Evolutionary conservation across 108 stramenopile species (phyloP).

Genomic region (Conticribra weissflogii): DNA sequence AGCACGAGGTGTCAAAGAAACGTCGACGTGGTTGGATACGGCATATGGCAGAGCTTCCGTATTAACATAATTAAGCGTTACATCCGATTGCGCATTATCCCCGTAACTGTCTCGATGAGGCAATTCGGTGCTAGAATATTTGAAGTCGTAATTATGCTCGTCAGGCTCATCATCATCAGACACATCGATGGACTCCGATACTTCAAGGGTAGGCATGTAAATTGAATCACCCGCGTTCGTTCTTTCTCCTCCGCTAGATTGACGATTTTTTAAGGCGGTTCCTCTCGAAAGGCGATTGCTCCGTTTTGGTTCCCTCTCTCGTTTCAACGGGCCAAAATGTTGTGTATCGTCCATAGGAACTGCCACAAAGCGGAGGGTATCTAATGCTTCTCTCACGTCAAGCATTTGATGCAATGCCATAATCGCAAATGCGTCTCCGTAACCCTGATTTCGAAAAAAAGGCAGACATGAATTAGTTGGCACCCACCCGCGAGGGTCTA

Average conservation of each 20-base stretch:
- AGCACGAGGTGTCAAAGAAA: not conserved
- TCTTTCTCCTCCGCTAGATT: not conserved
- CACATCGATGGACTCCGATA: slow-evolving; percentile 9
- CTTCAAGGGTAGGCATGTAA: slow-evolving; percentile 20
- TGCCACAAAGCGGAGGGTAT: slow-evolving; percentile 70
- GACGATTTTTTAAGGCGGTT: not conserved
- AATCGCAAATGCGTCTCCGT: slow-evolving; percentile 80
- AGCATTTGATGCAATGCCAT: slow-evolving; percentile 82
- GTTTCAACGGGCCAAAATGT: not conserved
- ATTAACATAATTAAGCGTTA: slow-evolving; percentile 7
- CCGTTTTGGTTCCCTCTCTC: slow-evolving; percentile 2
- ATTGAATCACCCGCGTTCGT: not conserved
- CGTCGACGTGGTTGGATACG: not conserved
- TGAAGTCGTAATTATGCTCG: slow-evolving; percentile 23
- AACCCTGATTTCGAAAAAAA: slow-evolving; percentile 62
- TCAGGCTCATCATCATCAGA: slow-evolving; percentile 40
- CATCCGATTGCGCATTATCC: not conserved
- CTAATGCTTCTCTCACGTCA: slow-evolving; percentile 85
- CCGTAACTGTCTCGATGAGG: not conserved
- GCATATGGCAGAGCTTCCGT: slow-evolving; percentile 10
- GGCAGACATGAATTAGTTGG: slow-evolving; percentile 53
- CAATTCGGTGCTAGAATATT: slow-evolving; percentile 21
- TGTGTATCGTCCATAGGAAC: slow-evolving; percentile 40
- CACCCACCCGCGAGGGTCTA: slow-evolving; percentile 92
- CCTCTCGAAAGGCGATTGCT: not conserved